Evolutionary conservation across 2,329 filamentous ascomycete species (phyloP), one percentile per base, ranked within the genome.

Genomic region (Colletotrichum higginsianum): DNA sequence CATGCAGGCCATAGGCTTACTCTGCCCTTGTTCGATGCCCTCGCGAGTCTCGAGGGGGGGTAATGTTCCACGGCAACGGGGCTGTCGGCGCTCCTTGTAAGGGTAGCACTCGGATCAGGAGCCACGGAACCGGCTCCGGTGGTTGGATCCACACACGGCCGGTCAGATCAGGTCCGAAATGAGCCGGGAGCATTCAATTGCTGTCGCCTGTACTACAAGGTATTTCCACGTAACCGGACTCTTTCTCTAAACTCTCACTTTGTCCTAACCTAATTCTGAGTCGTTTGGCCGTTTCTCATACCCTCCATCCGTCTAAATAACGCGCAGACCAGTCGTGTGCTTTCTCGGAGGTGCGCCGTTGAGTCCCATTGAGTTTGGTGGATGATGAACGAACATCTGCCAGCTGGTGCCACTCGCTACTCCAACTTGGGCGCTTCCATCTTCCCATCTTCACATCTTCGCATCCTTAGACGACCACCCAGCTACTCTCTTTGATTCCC

Each of bases 51-150:
- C 8, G 35, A 11, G 2, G 35, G 35, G 9, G 9, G 3, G 21
- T 26, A 7, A 7, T 50, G 0, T 3, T 15, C 12, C 35, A 12
- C 13, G 2, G 11, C 38, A 7, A 23, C 9, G 35, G 7, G 7
- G 53, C n/a, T 40, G n/a, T 35, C 35, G 35, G 53, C 35, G 35
- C 13, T 11, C 13, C 35, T 18, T 35, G 55, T 18, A n/a, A 35
- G 38, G 23, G 13, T 12, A 7, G 21, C 55, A 57, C 23, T 5
- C n/a, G 5, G 16, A 16, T 16, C 13, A 15, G n/a, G 38, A 1
- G 5, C n/a, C 16, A 5, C 62, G 53, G 62, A 57, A 49, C 30
- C 60, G 53, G 65, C 53, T 60, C 69, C 60, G 65, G n/a, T n/a
- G 30, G 60, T 26, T 35, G 47, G 65, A 7, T 15, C 65, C 46